These are phyloP conservation scores for Suillus hirtellus DNA, from an alignment of 768 basidiomycete genomes.

Conservation along the genomic window DNA sequence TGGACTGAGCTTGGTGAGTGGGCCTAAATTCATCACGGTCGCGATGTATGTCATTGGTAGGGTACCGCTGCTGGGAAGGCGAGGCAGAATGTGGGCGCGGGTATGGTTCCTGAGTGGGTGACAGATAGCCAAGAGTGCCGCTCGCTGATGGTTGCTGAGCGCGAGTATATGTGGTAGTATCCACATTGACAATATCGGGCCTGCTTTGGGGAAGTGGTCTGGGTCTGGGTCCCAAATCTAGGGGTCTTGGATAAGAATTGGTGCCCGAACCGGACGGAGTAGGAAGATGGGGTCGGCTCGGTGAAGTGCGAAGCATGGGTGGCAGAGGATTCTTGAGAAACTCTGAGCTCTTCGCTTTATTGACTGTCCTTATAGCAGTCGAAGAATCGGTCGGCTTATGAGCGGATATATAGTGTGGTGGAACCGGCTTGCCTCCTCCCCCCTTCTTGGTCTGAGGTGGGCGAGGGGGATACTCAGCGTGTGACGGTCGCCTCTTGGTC, in stretches of 20 bases:
- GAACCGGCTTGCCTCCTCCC: constrained; percentile 28
- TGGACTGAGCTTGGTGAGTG: constrained; percentile 29
- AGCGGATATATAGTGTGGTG: constrained; percentile 21
- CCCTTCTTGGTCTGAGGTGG: constrained; percentile 16
- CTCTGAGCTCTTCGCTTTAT: constrained; percentile 32
- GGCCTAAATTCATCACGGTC: constrained; percentile 33
- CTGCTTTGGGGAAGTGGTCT: constrained; percentile 31
- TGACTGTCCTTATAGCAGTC: constrained; percentile 30
- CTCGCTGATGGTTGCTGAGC: constrained; percentile 18
- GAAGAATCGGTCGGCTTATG: constrained; percentile 35
- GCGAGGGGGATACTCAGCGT: constrained; percentile 26
- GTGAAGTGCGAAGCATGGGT: constrained; percentile 28
- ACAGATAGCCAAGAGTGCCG: constrained; percentile 33
- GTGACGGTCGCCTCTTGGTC: constrained; percentile 21
- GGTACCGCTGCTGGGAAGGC: constrained; percentile 34
- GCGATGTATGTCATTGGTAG: constrained; percentile 23
- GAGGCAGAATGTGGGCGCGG: constrained; percentile 64
- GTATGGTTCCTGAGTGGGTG: constrained; percentile 56
- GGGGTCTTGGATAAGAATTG: constrained; percentile 16
- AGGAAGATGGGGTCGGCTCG: constrained; percentile 31
- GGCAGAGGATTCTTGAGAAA: constrained; percentile 24
- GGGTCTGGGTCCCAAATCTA: constrained; percentile 22
- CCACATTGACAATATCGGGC: constrained; percentile 21
- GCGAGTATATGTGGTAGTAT: constrained; percentile 21
- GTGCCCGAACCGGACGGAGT: constrained; percentile 21